Conservation (phyloP, 1,139 yeast genomes). For the Lodderomyces orthopsilosis region DNA sequence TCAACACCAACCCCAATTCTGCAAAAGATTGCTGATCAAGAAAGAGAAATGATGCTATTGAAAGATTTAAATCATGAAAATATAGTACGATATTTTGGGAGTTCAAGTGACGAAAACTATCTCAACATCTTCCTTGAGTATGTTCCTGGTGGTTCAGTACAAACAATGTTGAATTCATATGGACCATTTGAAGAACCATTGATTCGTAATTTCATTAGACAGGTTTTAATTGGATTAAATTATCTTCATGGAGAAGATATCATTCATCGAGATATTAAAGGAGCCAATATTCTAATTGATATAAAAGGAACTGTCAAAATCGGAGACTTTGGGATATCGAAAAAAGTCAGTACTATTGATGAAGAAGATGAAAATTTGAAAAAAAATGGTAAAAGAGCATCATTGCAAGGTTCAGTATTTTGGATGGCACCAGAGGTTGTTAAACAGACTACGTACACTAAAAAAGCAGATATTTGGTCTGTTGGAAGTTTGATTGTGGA, state of each 20-base stretch:
- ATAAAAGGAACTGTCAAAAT: slow-evolving; percentile 89
- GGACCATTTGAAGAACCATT: slow-evolving; percentile 93
- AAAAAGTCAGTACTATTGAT: slow-evolving; percentile 49
- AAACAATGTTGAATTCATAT: slow-evolving; percentile 76
- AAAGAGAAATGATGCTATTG: slow-evolving; percentile 77
- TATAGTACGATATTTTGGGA: slow-evolving; percentile 87
- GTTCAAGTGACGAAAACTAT: slow-evolving; percentile 66
- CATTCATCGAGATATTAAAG: slow-evolving; percentile 89
- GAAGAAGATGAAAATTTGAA: slow-evolving; percentile 23
- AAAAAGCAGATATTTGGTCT: slow-evolving; percentile 94
- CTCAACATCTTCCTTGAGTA: slow-evolving; percentile 88
- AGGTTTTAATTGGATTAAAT: slow-evolving; percentile 75
- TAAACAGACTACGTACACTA: slow-evolving; percentile 83
- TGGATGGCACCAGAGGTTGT: slow-evolving; percentile 99
- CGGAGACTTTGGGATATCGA: slow-evolving; percentile 92
- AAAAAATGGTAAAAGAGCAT: slow-evolving; percentile 60
- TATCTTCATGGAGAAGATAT: slow-evolving; percentile 81
- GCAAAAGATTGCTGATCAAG: slow-evolving; percentile 68
- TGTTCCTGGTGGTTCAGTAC: slow-evolving; percentile 96
- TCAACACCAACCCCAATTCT: slow-evolving; percentile 5
- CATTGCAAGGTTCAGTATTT: slow-evolving; percentile 89
- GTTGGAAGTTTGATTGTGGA: slow-evolving; percentile 89
- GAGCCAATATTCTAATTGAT: slow-evolving; percentile 88
- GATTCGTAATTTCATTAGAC: slow-evolving; percentile 78
- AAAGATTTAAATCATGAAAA: slow-evolving; percentile 86